phyloP scores from a whole-genome alignment of 2,329 filamentous ascomycete species.

The Scedosporium boydii region DNA sequence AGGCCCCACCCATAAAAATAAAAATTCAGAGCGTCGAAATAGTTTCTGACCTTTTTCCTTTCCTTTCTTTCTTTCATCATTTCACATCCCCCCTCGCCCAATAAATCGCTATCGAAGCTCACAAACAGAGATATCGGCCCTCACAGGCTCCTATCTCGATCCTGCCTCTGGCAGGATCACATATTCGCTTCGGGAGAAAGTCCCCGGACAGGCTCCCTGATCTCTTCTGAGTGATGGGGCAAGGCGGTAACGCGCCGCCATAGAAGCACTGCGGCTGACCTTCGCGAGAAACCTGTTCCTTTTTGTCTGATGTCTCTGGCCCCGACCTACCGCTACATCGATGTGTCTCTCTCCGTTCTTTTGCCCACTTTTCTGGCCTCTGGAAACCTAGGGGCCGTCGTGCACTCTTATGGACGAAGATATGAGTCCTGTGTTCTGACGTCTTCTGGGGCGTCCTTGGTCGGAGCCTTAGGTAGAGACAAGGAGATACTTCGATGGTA shows the following conservation, averaged over 20 bases:
- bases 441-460: constrained; percentile 1
- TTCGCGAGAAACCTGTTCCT: constrained; percentile 45
- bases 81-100: constrained; percentile 76
- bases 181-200: constrained; percentile 96
- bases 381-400: constrained; percentile 11
- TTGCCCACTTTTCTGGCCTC: constrained; percentile 11
- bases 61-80: constrained; percentile 25
- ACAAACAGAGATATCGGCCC: constrained; percentile 62
- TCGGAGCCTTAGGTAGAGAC: background rate
- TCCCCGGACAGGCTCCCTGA: constrained; percentile 81
- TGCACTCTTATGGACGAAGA: constrained; percentile 56
- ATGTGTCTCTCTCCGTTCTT: constrained; percentile 24
- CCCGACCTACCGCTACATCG: constrained; percentile 38
- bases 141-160: constrained; percentile 18
- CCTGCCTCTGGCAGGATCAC: constrained; percentile 5
- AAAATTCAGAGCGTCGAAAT: constrained; percentile 7
- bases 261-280: constrained; percentile 96
- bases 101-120: constrained; percentile 99
- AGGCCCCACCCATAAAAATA: constrained; percentile 4
- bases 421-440: constrained; percentile 55
- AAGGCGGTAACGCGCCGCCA: constrained; percentile 99
- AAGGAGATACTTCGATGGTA: constrained; percentile 14
- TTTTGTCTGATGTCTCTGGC: constrained; percentile 28
- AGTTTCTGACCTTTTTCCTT: constrained; percentile 12
- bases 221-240: constrained; percentile 26